Base-by-base conservation (phyloP, 345 rosid species). In the Euphorbia pulcherrima region DNA sequence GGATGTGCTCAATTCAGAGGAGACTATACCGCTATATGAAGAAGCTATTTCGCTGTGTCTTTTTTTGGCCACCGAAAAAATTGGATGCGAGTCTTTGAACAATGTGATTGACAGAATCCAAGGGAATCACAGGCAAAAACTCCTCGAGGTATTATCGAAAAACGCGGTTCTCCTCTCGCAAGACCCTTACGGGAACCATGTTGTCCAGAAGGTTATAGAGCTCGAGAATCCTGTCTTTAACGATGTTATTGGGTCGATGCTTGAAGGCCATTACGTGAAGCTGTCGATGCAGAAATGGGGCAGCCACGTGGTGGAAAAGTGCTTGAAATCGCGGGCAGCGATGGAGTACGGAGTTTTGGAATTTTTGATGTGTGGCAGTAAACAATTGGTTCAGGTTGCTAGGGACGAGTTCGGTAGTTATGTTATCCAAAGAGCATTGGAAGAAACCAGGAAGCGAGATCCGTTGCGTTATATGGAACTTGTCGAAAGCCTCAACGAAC, bases 371-470 rank as follows among this genome's bases (percentile, higher is more conserved):
- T 65, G 69, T 56, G 64, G 28, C 39, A 27, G 68, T 55, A 71
- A 24, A 11, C 44, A 11, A n/a, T 61, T 73, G 28, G 9, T 76
- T 54, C 44, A 26, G 2, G 65, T 70, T 16, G 77, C 83, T 9
- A 35, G 10, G 24, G 40, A 76, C 58, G 28, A 52, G 2, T 73
- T 35, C 11, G 78, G 80, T 20, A 80, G 73, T 48, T 76, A 73
- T 23, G 83, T 79, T 68, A 63, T 79, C 17, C 83, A 79, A 52
- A 79, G 37, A 27, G 77, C 80, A 51, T 10, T 80, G 59, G 60
- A 44, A 29, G 69, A 53, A 35, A 63, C 75, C 5, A 70, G 24
- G 76, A 10, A 50, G 20, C 4, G 16, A 10, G 17, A 41, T 1
- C 29, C 16, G 35, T 6, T 6, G 48, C 70, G 70, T 29, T 26